Evolutionary conservation across 108 stramenopile species (phyloP).

Genomic region (Bacterosira constricta): DNA sequence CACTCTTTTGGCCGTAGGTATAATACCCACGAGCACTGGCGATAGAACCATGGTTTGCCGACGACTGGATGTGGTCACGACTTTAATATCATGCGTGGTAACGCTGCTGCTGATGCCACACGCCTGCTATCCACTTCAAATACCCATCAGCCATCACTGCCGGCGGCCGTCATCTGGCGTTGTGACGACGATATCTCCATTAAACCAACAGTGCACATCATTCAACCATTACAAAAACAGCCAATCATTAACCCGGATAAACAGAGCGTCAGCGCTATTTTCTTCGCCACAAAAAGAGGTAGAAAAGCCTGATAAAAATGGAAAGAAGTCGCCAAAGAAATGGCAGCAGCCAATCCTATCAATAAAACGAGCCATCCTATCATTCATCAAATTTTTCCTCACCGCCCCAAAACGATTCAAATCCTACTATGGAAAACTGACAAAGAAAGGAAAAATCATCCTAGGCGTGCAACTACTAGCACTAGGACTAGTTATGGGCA

Average conservation of each 20-base stretch:
- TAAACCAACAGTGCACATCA: background rate
- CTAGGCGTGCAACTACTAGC: slow-evolving; percentile 19
- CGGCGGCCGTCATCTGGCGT: too few relatives aligned
- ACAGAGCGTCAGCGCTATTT: background rate
- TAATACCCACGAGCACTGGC: too few relatives aligned
- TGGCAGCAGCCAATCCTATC: slow-evolving; percentile 13
- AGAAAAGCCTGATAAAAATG: background rate
- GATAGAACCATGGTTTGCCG: background rate
- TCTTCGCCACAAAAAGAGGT: slow-evolving; percentile 1
- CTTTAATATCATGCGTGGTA: background rate
- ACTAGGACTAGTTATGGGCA: slow-evolving; percentile 18
- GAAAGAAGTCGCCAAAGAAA: slow-evolving; percentile 13
- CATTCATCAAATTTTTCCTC: slow-evolving; percentile 4
- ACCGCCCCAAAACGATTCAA: slow-evolving; percentile 14
- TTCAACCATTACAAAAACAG: background rate
- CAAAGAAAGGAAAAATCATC: slow-evolving; percentile 20
- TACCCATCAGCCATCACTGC: background rate
- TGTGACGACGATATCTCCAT: background rate
- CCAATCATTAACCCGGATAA: background rate
- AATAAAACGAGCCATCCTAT: slow-evolving; percentile 14
- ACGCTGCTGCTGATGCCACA: background rate
- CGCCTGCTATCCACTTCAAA: background rate
- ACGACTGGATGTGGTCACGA: background rate
- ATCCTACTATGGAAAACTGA: slow-evolving; percentile 13
- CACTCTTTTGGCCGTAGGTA: too few relatives aligned